Conservation (phyloP, 495 filamentous ascomycete genomes). For the Sphaerosporella brunnea region DNA sequence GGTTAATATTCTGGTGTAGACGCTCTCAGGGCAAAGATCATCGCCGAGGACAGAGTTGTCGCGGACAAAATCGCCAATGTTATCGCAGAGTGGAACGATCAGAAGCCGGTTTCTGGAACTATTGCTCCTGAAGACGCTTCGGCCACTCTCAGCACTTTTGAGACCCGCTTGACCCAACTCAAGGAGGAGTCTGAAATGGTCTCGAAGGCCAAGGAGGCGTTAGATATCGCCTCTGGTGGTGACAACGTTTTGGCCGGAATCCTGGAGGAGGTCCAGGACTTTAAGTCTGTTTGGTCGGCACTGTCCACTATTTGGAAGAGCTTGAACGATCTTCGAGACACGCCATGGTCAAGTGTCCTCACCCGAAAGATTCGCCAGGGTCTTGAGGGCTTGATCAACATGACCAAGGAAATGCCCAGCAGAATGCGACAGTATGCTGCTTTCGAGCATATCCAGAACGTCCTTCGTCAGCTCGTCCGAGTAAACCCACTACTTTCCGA, state of each 20-base stretch:
- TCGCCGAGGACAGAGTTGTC: conserved; percentile 82
- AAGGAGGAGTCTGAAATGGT: conserved; percentile 85
- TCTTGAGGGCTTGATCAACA: conserved; percentile 81
- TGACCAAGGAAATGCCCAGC: conserved; percentile 98
- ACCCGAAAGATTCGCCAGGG: conserved; percentile 76
- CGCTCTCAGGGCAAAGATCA: conserved; percentile 84
- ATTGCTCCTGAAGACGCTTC: conserved; percentile 78
- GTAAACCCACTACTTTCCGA: conserved; percentile 75
- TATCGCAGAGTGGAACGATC: conserved; percentile 70
- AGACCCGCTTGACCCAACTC: conserved; percentile 59
- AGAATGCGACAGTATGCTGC: conserved; percentile 98
- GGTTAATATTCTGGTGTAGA: too few species aligned
- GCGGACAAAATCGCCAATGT: conserved; percentile 70
- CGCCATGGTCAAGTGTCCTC: conserved; percentile 79
- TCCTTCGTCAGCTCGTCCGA: conserved; percentile 73
- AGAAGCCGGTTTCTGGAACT: conserved; percentile 89
- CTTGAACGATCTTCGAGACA: conserved; percentile 79
- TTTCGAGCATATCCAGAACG: conserved; percentile 90
- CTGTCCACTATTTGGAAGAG: conserved; percentile 94
- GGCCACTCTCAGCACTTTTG: conserved; percentile 58
- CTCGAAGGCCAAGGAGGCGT: conserved; percentile 83
- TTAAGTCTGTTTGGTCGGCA: conserved; percentile 93
- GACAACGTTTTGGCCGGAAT: conserved; percentile 63
- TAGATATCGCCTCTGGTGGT: conserved; percentile 63
- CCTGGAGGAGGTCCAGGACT: conserved; percentile 93